Percentiles rank a stretch among this genome's conserved stretches.
phyloP scores from a whole-genome alignment of 1,284 basidiomycete species.

The Rhodotorula sp. region DNA sequence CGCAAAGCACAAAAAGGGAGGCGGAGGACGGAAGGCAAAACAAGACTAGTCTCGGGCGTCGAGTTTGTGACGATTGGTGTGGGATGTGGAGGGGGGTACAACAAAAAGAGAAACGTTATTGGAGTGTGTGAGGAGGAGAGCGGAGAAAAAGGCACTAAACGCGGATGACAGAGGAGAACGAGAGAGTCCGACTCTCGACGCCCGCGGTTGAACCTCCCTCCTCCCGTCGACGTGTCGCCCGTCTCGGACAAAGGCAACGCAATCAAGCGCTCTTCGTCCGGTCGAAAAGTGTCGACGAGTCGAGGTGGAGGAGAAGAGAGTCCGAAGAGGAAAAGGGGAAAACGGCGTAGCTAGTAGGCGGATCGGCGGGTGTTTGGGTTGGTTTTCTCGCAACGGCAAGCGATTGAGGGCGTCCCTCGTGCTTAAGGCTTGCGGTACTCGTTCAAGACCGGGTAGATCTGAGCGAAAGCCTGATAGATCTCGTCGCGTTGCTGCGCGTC shows the following conservation, averaged over 20 bases:
- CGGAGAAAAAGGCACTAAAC: too few species aligned
- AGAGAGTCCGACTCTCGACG: too few species aligned
- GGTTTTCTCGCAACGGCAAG: neutral
- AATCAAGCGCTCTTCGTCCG: neutral
- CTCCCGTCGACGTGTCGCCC: too few species aligned
- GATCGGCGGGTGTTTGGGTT: neutral
- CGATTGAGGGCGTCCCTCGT: neutral
- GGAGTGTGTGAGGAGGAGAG: too few species aligned
- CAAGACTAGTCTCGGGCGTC: too few species aligned
- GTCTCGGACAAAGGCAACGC: neutral
- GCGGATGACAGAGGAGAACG: too few species aligned
- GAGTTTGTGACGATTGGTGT: too few species aligned
- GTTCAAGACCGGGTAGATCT: constrained; percentile 70
- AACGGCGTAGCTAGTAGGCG: constrained; percentile 5
- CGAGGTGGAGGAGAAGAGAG: neutral
- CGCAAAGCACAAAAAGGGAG: too few species aligned
- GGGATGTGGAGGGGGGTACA: too few species aligned
- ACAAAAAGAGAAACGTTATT: too few species aligned
- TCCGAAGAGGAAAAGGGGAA: neutral
- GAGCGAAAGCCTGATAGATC: constrained; percentile 99
- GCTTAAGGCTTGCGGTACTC: constrained; percentile 47
- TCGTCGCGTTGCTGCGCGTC: constrained; percentile 85
- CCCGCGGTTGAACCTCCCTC: too few species aligned
- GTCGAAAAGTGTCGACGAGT: neutral
- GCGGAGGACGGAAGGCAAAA: too few species aligned